Conservation (phyloP, 495 filamentous ascomycete species). For the Aspergillus bridgeri region DNA sequence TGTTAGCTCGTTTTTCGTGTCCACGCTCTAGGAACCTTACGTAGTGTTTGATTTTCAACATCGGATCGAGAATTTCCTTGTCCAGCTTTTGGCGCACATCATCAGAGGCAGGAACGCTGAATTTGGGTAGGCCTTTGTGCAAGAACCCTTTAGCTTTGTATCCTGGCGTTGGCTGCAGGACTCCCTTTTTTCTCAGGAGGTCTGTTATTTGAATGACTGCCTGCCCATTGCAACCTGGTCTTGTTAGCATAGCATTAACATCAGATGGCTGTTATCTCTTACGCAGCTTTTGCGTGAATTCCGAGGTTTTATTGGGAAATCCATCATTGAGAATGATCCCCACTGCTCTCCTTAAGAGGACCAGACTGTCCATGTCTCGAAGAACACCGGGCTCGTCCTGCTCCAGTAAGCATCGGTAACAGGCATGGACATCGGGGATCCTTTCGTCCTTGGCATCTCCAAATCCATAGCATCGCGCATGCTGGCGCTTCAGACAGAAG, state of each 20-base stretch:
- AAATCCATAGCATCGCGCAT: constrained; percentile 49
- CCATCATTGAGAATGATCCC: constrained; percentile 25
- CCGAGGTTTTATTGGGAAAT: constrained; percentile 20
- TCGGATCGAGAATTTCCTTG: constrained; percentile 31
- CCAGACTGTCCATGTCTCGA: constrained; percentile 30
- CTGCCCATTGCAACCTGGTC: constrained; percentile 31
- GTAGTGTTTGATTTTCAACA: constrained; percentile 35
- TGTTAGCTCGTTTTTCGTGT: no score
- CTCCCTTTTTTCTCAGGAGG: constrained; percentile 26
- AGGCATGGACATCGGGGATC: constrained; percentile 39
- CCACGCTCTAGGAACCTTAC: constrained; percentile 24
- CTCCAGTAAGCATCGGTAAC: constrained; percentile 48
- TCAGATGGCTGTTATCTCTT: constrained; percentile 9
- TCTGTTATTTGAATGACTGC: constrained; percentile 24
- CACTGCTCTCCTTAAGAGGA: constrained; percentile 30
- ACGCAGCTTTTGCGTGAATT: constrained; percentile 27
- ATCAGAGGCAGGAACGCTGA: constrained; percentile 19
- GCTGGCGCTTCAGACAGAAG: constrained; percentile 47
- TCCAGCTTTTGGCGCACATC: constrained; percentile 20
- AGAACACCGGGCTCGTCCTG: constrained; percentile 30
- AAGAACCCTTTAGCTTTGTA: constrained; percentile 27
- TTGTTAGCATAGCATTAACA: constrained; percentile 14
- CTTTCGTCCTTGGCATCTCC: constrained; percentile 21
- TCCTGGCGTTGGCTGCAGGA: constrained; percentile 26
- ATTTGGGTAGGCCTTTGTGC: constrained; percentile 24